A percentile compares a stretch with the other conserved stretches of the same genome.
Evolutionary conservation across 352 stramenopile species (phyloP).

Genomic region (Phytophthora foliorum): DNA sequence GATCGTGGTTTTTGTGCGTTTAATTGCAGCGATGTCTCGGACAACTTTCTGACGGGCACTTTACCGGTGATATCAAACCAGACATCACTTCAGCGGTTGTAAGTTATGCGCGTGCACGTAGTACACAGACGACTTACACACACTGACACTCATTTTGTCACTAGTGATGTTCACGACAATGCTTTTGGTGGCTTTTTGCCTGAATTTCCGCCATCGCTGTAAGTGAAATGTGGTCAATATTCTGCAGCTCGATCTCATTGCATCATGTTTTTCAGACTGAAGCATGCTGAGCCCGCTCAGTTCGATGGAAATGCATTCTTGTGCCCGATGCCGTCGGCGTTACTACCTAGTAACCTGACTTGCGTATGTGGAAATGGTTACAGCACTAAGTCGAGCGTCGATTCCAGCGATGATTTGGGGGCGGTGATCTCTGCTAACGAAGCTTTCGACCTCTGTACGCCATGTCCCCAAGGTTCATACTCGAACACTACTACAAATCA

Average conservation of each 20-base stretch:
- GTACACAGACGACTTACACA: neutral
- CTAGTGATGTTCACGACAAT: constrained; percentile 52
- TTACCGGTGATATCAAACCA: constrained; percentile 58
- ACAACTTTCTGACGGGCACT: constrained; percentile 53
- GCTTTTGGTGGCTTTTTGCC: constrained; percentile 36
- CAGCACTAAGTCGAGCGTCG: constrained; percentile 9
- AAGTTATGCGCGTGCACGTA: constrained; percentile 19
- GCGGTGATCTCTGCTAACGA: constrained; percentile 21
- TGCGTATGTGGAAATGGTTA: constrained; percentile 48
- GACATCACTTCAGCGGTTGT: constrained; percentile 59
- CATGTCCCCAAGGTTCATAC: constrained; percentile 50
- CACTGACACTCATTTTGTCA: neutral
- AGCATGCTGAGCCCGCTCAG: constrained; percentile 18
- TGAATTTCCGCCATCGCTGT: constrained; percentile 42
- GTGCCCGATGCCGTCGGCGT: constrained; percentile 22
- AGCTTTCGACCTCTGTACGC: constrained; percentile 33
- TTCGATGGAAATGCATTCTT: constrained; percentile 29
- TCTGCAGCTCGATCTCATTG: constrained; percentile 1
- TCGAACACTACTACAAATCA: constrained; percentile 58
- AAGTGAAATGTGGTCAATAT: constrained; percentile 11
- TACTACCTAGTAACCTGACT: constrained; percentile 35
- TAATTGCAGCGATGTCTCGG: constrained; percentile 51
- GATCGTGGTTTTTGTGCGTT: neutral
- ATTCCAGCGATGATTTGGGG: neutral
- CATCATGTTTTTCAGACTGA: constrained; percentile 15